Evolutionary conservation across 2,329 filamentous ascomycete species (phyloP), one percentile per base, ranked within the genome.

Genomic region (Trichoderma semiorbis): DNA sequence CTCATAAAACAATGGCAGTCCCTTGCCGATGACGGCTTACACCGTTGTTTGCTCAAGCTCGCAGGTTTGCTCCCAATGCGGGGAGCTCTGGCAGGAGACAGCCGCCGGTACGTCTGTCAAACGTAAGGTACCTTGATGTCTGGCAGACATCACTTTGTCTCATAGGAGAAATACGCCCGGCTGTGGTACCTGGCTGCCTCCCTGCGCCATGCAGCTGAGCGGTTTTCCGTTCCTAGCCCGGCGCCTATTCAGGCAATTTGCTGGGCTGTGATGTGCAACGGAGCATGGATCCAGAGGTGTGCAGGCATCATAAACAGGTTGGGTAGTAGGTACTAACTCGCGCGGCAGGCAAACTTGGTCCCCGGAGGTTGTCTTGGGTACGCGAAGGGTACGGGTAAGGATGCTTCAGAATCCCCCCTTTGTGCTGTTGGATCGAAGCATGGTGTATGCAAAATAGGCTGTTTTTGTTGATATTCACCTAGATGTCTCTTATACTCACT

Each of bases 161-260:
- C 24, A 39, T 18, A 16, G 24, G 24, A 21, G 18, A 11, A 63
- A 32, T 55, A 36, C n/a, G n/a, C 43, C n/a, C 14, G 30, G 34
- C 0, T 12, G 64, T 16, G 50, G 34, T 67, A 18, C 64, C 64
- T 67, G 64, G 64, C 64, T 57, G 32, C 64, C 68, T 64, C 60
- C 43, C 21, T 39, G 30, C 60, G 10, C 28, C 30, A 70, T 64
- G 68, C 68, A 64, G 47, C 32, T 64, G 68, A 63, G 68, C 50
- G 68, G 50, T 70, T 70, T 70, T 70, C 32, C 36, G 58, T n/a
- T 50, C 16, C 32, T 34, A 57, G 57, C 6, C 21, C 12, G 43
- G 57, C 28, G 39, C 39, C 26, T 24, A 21, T 65, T 32, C 39
- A 24, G 34, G 12, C 36, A 53, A 26, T 34, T 24, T 47, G 34